Conservation (phyloP, 768 basidiomycete species). For the Sporobolomyces phaffii region DNA sequence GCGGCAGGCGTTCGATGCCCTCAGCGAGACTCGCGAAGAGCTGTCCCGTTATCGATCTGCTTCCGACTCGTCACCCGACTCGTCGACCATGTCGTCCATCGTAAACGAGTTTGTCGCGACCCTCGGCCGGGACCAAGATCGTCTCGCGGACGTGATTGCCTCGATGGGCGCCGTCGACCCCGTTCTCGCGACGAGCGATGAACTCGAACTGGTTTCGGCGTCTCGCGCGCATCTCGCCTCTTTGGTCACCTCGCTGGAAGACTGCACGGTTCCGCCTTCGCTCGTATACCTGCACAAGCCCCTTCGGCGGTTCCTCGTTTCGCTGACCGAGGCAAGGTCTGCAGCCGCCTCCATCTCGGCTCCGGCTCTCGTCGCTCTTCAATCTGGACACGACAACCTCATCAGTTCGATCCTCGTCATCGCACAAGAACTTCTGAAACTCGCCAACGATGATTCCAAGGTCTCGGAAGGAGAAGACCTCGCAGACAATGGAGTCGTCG, state of each 20-base stretch:
- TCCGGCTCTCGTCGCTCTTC: neutral
- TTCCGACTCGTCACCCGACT: neutral
- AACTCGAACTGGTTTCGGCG: neutral
- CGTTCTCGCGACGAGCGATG: conserved; percentile 8
- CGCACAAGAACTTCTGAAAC: conserved; percentile 33
- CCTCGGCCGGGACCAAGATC: conserved; percentile 13
- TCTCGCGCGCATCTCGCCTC: conserved; percentile 6
- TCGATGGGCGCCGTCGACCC: conserved; percentile 9
- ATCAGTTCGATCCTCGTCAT: conserved; percentile 58
- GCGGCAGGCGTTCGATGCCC: conserved; percentile 9
- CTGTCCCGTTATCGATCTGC: conserved; percentile 23
- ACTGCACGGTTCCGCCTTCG: neutral
- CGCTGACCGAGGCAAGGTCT: neutral
- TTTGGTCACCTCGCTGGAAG: neutral
- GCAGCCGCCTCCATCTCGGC: neutral
- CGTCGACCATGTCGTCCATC: neutral
- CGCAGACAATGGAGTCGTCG: conserved; percentile 24
- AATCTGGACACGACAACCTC: conserved; percentile 50
- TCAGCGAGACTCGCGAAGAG: conserved; percentile 23
- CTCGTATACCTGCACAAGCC: conserved; percentile 27
- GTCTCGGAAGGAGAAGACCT: conserved; percentile 27
- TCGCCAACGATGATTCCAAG: conserved; percentile 6
- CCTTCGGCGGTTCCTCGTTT: conserved; percentile 4
- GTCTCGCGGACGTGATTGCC: conserved; percentile 2
- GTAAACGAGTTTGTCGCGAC: neutral